Evolutionary conservation across 805 yeast genomes (phyloP), one percentile per base, ranked within the genome.

Genomic region (Cyberlindnera euphorbiae): DNA sequence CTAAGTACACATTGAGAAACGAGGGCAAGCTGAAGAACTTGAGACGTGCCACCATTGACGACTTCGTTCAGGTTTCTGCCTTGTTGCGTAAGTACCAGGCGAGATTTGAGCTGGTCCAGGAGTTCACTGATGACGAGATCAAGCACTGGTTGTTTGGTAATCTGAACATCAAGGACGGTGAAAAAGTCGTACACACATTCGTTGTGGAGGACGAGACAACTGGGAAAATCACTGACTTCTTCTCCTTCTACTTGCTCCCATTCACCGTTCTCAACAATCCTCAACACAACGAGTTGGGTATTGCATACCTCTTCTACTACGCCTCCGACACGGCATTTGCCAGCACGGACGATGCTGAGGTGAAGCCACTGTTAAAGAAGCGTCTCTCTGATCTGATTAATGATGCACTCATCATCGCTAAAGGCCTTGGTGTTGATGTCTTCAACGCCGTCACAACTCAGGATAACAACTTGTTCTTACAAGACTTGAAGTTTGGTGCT

Each of bases 401-500:
- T 32, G 95, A 89, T 52, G 88, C 93, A 1, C 69, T 89, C 38
- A 73, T 90, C 35, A 62, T 85, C 26, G 79, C 95, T 19, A 82
- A 83, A 58, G 58, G 66, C 28, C 61, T 68, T 32, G 71, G 72
- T 17, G 85, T 84, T 51, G 98, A 93, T 57, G 97, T 93, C 4
- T 86, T 90, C 71, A 93, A 93, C 58, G 96, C 97, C 8, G 68
- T 93, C 44, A 78, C 97, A 0, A 71, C 88, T 9, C 95, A 88
- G 63, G 98, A 93, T 56, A 93, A 93, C 59, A 71, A 87, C 12
- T 63, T 83, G 41, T 87, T 93, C 63, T 66, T 93, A 46, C 81
- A 85, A 17, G 79, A 83, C 26, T 71, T 84, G 62, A 85, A 86
- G 57, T 93, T 93, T 58, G 96, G 96, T 23, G 75, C 77, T 32